Evolutionary conservation across 2,329 filamentous ascomycete species (phyloP).

Genomic region (Fusarium dimerum): DNA sequence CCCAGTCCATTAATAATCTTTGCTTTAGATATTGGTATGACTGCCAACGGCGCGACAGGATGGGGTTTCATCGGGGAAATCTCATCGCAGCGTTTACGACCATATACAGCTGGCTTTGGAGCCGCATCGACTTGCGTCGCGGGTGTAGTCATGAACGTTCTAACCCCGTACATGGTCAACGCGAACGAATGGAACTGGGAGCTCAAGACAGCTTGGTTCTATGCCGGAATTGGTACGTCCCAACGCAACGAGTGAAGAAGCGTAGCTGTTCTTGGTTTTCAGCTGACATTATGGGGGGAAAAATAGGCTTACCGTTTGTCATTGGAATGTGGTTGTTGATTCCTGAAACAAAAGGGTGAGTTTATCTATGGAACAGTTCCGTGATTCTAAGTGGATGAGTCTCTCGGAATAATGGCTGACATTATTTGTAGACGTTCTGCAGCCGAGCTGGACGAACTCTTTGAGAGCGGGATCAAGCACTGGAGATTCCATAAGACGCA

Average conservation of each 20-base stretch:
- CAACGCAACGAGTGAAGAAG: no score
- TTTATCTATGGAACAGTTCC: neutral
- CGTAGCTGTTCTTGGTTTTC: no score
- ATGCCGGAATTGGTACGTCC: conserved; percentile 22
- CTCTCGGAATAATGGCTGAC: neutral
- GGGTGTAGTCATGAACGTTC: conserved; percentile 26
- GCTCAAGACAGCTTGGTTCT: conserved; percentile 35
- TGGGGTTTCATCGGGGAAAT: conserved; percentile 38
- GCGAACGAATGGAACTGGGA: conserved; percentile 33
- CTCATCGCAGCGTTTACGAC: conserved; percentile 36
- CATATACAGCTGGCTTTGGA: conserved; percentile 34
- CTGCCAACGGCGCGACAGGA: conserved; percentile 25
- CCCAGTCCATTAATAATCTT: neutral
- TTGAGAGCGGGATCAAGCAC: conserved; percentile 22
- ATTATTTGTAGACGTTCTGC: conserved; percentile 16
- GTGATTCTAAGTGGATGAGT: neutral
- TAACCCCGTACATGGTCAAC: conserved; percentile 37
- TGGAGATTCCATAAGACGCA: conserved; percentile 14
- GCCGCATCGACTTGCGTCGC: conserved; percentile 28
- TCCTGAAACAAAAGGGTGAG: conserved; percentile 28
- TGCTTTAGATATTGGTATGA: neutral
- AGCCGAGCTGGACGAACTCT: conserved; percentile 35
- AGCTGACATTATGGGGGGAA: no score
- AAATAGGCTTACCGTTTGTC: conserved; percentile 13
- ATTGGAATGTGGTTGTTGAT: conserved; percentile 32